phyloP scores from a whole-genome alignment of 495 filamentous ascomycete genomes.

The Pseudoneurospora amorphoporcata region DNA sequence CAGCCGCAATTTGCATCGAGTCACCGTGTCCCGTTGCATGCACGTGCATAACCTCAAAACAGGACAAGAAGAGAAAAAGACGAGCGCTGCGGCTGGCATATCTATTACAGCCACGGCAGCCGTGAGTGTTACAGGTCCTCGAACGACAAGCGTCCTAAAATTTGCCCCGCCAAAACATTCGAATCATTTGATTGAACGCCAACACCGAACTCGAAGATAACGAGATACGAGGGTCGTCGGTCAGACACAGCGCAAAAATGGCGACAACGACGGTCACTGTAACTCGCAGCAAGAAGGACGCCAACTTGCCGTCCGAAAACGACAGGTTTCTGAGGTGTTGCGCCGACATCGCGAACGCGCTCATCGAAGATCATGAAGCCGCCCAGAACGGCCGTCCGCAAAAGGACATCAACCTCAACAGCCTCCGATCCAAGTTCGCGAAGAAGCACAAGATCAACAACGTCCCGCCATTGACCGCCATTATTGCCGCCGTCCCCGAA shows the following conservation, averaged over 20 bases:
- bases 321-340: constrained; percentile 89
- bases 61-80: too few species aligned
- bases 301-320: constrained; percentile 74
- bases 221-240: not conserved
- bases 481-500: constrained; percentile 93
- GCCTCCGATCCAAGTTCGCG: constrained; percentile 72
- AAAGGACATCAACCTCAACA: constrained; percentile 89
- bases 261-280: constrained; percentile 33
- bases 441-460: constrained; percentile 81
- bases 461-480: constrained; percentile 87
- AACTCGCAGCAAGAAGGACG: constrained; percentile 47
- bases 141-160: not conserved
- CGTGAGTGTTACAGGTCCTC: not conserved
- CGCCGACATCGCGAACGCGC: constrained; percentile 83
- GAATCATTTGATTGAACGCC: not conserved
- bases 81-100: not conserved
- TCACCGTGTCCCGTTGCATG: not conserved
- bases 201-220: not conserved
- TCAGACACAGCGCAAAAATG: constrained; percentile 17
- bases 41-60: not conserved
- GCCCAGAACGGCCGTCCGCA: constrained; percentile 58
- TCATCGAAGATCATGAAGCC: constrained; percentile 87
- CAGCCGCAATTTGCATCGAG: not conserved
- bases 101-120: not conserved
- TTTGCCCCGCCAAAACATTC: not conserved